Evolutionary conservation across 2,329 filamentous ascomycete species (phyloP).

Genomic region (Emericellopsis cladophorae): DNA sequence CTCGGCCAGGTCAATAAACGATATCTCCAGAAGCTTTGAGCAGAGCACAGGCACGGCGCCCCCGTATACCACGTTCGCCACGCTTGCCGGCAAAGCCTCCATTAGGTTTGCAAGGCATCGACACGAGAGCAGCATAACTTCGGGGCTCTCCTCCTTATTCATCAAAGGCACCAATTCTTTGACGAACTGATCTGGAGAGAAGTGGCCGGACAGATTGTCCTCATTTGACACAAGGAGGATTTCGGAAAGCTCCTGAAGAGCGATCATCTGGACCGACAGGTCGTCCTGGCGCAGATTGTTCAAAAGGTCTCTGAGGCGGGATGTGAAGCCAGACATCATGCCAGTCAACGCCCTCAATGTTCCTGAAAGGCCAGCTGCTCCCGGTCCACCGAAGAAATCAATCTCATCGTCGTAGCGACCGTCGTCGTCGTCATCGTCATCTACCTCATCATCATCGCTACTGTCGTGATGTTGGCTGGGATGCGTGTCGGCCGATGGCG

Average conservation of each 20-base stretch:
- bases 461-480: background rate
- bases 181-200: conserved; percentile 86
- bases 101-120: conserved; percentile 93
- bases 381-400: conserved; percentile 53
- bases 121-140: conserved; percentile 94
- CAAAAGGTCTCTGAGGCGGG: conserved; percentile 66
- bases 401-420: conserved; percentile 44
- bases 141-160: conserved; percentile 89
- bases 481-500: conserved; percentile 10
- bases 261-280: conserved; percentile 82
- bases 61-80: conserved; percentile 94
- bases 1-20: conserved; percentile 94
- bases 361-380: conserved; percentile 59
- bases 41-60: conserved; percentile 89
- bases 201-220: conserved; percentile 89
- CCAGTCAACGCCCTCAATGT: conserved; percentile 80
- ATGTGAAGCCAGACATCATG: conserved; percentile 79
- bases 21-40: conserved; percentile 88
- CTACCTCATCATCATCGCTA: conserved; percentile 6
- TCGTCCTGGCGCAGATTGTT: conserved; percentile 69
- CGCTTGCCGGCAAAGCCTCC: conserved; percentile 88
- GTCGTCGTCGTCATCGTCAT: conserved; percentile 11
- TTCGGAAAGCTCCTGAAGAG: conserved; percentile 85
- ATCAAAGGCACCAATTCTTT: conserved; percentile 88
- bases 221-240: conserved; percentile 90